Percentiles rank a stretch among this genome's conserved stretches.
Evolutionary conservation across 495 filamentous ascomycete genomes (phyloP).

Genomic region (Podospora conica): DNA sequence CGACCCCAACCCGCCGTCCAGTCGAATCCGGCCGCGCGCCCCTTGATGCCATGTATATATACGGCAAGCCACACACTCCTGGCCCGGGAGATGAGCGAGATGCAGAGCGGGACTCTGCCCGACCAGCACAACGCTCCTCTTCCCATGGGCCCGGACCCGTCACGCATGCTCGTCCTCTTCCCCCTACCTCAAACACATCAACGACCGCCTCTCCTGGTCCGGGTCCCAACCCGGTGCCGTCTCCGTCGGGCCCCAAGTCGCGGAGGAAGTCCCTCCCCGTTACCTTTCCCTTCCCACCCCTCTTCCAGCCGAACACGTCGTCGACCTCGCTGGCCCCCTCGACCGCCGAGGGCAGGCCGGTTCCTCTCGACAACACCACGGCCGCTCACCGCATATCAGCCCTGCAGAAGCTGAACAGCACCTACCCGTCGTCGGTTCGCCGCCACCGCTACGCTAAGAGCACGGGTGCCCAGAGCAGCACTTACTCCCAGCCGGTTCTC

Average conservation of each 20-base stretch:
- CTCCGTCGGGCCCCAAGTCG: slow-evolving; percentile 13
- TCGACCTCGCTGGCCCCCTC: slow-evolving; percentile 40
- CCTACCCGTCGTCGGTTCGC: slow-evolving; percentile 31
- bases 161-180: slow-evolving; percentile 18
- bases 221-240: slow-evolving; percentile 10
- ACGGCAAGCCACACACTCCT: slow-evolving; percentile 22
- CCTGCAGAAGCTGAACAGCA: slow-evolving; percentile 40
- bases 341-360: slow-evolving; percentile 40
- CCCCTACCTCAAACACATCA: slow-evolving; percentile 14
- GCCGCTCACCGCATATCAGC: slow-evolving; percentile 36
- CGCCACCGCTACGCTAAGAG: slow-evolving; percentile 40
- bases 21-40: slow-evolving; percentile 11
- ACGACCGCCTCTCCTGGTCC: neutral
- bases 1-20: slow-evolving; percentile 18
- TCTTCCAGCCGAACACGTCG: slow-evolving; percentile 33
- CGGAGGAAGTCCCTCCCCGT: slow-evolving; percentile 22
- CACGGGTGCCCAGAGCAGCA: slow-evolving; percentile 43
- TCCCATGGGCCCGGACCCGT: neutral
- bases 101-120: slow-evolving; percentile 15
- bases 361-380: slow-evolving; percentile 38
- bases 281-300: slow-evolving; percentile 31
- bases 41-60: slow-evolving; percentile 27
- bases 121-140: slow-evolving; percentile 4
- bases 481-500: slow-evolving; percentile 51
- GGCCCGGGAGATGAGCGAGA: slow-evolving; percentile 11